Percentiles rank a stretch among this genome's conserved stretches.
Evolutionary conservation across 495 filamentous ascomycete genomes (phyloP).

Genomic region (Sabuloglossum arenarium): DNA sequence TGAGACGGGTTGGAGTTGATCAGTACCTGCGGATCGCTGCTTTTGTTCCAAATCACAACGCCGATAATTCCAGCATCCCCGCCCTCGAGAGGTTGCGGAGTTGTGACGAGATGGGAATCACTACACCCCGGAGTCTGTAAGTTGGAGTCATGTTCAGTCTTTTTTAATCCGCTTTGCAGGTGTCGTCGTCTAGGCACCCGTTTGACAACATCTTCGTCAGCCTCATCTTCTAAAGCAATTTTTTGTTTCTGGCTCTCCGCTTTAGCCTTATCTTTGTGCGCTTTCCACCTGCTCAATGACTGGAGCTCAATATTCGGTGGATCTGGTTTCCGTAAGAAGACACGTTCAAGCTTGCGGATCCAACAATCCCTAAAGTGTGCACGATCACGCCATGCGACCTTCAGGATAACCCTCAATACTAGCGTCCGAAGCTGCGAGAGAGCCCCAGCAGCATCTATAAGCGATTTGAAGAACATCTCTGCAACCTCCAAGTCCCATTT

Average conservation of each 20-base stretch:
- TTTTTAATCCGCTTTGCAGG: too few relatives aligned
- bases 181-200: neutral
- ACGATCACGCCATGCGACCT: constrained; percentile 57
- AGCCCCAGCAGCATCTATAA: constrained; percentile 42
- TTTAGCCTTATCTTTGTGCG: neutral
- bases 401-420: constrained; percentile 47
- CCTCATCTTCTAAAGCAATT: neutral
- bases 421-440: constrained; percentile 44
- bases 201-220: neutral
- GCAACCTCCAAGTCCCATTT: constrained; percentile 44
- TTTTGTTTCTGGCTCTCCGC: neutral
- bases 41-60: neutral
- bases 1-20: neutral
- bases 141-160: neutral
- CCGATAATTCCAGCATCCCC: neutral
- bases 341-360: constrained; percentile 36
- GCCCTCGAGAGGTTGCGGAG: neutral
- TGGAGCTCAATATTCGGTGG: constrained; percentile 22
- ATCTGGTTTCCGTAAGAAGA: constrained; percentile 37
- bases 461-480: constrained; percentile 52
- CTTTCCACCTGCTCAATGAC: neutral
- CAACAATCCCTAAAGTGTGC: constrained; percentile 52
- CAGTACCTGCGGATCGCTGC: neutral
- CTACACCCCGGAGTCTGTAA: neutral
- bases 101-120: neutral